Evolutionary conservation across 108 stramenopile species (phyloP).

Genomic region (Mayamaea pseudoterrestris): DNA sequence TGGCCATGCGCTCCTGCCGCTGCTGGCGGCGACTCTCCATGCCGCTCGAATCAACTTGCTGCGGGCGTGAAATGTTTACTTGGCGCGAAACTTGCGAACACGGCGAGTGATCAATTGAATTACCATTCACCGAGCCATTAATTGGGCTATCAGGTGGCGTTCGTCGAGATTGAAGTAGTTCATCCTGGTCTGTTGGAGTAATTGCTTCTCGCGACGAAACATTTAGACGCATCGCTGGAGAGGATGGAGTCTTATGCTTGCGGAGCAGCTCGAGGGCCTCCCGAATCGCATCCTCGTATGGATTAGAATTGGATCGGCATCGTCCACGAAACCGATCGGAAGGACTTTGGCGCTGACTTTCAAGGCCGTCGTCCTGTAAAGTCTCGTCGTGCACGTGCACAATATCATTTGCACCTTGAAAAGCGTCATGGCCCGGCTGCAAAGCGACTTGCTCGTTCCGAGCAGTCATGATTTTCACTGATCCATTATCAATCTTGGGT

Average conservation of each 20-base stretch:
- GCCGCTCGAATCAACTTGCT: conserved; percentile 5
- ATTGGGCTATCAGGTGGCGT: conserved; percentile 8
- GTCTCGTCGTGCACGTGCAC: no score
- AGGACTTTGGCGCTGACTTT: no score
- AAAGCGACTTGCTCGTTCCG: no score
- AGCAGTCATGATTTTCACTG: no score
- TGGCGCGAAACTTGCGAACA: conserved; percentile 1
- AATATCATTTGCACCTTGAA: no score
- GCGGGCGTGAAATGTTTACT: neutral
- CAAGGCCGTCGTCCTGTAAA: no score
- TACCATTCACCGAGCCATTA: no score
- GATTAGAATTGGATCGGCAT: conserved; percentile 25
- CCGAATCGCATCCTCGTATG: conserved; percentile 39
- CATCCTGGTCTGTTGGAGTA: neutral
- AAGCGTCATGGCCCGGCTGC: no score
- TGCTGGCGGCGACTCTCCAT: conserved; percentile 14
- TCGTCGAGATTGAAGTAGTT: no score
- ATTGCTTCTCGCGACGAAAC: neutral
- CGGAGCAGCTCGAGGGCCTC: conserved; percentile 31
- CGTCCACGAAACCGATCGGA: no score
- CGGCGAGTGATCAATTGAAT: conserved; percentile 12
- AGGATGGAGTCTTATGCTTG: conserved; percentile 12
- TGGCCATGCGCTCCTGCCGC: conserved; percentile 40
- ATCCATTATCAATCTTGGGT: no score
- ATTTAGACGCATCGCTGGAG: neutral